A percentile compares a stretch with the other conserved stretches of the same genome.
Conservation (phyloP, 129 eudicot species). For the Saussurea involucrata region DNA sequence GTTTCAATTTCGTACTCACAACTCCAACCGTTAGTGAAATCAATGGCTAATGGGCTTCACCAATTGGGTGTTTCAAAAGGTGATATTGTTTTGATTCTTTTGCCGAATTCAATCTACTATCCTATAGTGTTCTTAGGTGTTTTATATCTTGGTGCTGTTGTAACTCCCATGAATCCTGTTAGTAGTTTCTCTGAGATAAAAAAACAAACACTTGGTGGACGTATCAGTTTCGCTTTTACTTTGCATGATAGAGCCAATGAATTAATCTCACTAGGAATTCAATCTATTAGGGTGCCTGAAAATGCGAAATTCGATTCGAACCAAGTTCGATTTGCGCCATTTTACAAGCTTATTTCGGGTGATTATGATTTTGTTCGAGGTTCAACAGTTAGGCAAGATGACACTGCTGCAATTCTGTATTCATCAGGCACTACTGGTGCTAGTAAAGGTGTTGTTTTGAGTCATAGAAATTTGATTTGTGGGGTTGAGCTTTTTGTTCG, state of each 20-base stretch:
- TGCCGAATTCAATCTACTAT: conserved; percentile 63
- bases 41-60: conserved; percentile 64
- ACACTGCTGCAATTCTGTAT: conserved; percentile 78
- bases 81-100: conserved; percentile 61
- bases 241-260: conserved; percentile 29
- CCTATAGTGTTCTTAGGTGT: conserved; percentile 61
- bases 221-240: conserved; percentile 43
- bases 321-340: background rate
- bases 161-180: conserved; percentile 72
- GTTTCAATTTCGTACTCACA: conserved; percentile 42
- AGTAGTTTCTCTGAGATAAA: conserved; percentile 60
- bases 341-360: conserved; percentile 41
- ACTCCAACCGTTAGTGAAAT: conserved; percentile 42
- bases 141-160: conserved; percentile 66
- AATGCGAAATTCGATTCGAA: background rate
- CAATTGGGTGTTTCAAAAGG: conserved; percentile 67
- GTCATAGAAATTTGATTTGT: conserved; percentile 73
- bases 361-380: conserved; percentile 37
- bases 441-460: conserved; percentile 69
- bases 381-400: conserved; percentile 47
- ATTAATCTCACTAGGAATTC: conserved; percentile 37
- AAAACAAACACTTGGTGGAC: conserved; percentile 50
- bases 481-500: conserved; percentile 69
- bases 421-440: conserved; percentile 92
- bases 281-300: conserved; percentile 49